Percentiles rank a stretch among this genome's conserved stretches.
phyloP scores from a whole-genome alignment of 768 basidiomycete species.

The Boletus tomentosulus region DNA sequence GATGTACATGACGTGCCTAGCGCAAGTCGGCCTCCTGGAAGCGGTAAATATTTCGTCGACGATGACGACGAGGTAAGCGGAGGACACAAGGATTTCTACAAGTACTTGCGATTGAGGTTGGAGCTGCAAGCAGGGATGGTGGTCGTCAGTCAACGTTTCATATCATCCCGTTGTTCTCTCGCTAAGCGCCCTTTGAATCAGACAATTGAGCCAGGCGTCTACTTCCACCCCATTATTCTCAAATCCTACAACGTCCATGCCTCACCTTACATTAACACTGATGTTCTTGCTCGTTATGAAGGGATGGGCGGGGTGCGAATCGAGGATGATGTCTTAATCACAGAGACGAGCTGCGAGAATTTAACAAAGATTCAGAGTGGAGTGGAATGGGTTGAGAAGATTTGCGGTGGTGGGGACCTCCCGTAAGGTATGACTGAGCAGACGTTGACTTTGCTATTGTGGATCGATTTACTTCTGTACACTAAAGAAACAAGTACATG shows the following conservation, averaged over 20 bases:
- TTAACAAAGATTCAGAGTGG: conserved; percentile 83
- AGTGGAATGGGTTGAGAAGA: conserved; percentile 73
- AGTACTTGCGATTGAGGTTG: conserved; percentile 73
- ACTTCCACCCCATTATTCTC: conserved; percentile 81
- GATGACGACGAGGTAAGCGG: conserved; percentile 71
- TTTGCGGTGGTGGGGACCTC: conserved; percentile 62
- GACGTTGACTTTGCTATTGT: background rate
- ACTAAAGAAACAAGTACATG: background rate
- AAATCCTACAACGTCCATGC: conserved; percentile 56
- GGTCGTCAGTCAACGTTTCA: conserved; percentile 52
- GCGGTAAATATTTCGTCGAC: conserved; percentile 58
- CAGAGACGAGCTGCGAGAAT: conserved; percentile 70
- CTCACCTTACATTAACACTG: conserved; percentile 41
- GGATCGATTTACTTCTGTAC: background rate
- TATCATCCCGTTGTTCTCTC: background rate
- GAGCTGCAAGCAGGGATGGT: conserved; percentile 80
- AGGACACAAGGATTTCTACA: conserved; percentile 68
- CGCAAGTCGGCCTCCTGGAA: conserved; percentile 68
- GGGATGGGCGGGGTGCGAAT: conserved; percentile 89
- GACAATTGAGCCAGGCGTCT: conserved; percentile 90
- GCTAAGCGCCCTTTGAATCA: conserved; percentile 24
- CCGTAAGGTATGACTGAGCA: conserved; percentile 12
- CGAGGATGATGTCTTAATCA: conserved; percentile 88
- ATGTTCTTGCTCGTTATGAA: conserved; percentile 48
- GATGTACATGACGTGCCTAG: conserved; percentile 92